Evolutionary conservation across 2,329 filamentous ascomycete genomes (phyloP).

Genomic region (Aspergillus unguis): DNA sequence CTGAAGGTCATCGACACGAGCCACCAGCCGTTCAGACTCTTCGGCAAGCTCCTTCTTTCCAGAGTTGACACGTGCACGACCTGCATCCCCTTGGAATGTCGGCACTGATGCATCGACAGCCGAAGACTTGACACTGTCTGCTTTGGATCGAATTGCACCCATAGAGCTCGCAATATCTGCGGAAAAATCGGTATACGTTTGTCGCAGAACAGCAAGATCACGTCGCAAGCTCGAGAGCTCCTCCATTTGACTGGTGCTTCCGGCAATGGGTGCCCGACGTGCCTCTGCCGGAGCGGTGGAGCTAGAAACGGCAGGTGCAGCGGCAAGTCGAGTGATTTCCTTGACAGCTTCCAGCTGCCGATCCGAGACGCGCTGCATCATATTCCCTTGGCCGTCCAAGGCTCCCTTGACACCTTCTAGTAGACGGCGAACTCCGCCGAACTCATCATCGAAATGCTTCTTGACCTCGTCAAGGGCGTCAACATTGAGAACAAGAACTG

Average conservation of each 20-base stretch:
- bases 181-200: conserved; percentile 89
- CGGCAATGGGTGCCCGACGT: conserved; percentile 28
- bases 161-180: conserved; percentile 86
- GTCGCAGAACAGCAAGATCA: conserved; percentile 85
- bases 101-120: conserved; percentile 70
- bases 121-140: conserved; percentile 71
- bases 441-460: conserved; percentile 87
- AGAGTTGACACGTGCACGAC: conserved; percentile 76
- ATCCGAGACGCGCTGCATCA: conserved; percentile 83
- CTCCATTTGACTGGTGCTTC: conserved; percentile 60
- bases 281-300: conserved; percentile 23
- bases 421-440: conserved; percentile 73
- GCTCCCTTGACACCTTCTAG: conserved; percentile 84
- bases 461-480: conserved; percentile 95
- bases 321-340: conserved; percentile 70
- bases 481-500: conserved; percentile 90
- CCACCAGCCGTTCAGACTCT: conserved; percentile 87
- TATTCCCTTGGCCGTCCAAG: conserved; percentile 75
- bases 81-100: conserved; percentile 70
- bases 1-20: conserved; percentile 93
- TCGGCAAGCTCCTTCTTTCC: conserved; percentile 83
- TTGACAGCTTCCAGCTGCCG: conserved; percentile 85
- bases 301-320: conserved; percentile 41
- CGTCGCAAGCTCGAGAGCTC: conserved; percentile 80
- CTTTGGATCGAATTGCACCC: conserved; percentile 76